phyloP scores from a whole-genome alignment of 2,329 filamentous ascomycete genomes.

The Scedosporium boydii region DNA sequence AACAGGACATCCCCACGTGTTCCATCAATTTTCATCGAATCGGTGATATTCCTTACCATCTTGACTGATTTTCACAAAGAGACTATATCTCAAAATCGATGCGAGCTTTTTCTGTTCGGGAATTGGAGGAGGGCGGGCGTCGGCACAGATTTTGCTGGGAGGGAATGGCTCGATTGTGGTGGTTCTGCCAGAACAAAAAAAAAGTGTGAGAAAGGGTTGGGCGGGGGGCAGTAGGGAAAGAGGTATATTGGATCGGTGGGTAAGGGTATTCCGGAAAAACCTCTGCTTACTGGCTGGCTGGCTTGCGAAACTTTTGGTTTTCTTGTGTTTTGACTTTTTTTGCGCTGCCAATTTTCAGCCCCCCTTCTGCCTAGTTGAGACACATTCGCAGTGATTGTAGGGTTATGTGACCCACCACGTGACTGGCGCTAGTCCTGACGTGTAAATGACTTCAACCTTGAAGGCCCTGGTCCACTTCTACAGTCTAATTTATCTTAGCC shows the following conservation, averaged over 20 bases:
- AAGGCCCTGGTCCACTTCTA: background rate
- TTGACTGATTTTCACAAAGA: constrained; percentile 5
- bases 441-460: background rate
- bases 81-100: constrained; percentile 2
- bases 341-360: background rate
- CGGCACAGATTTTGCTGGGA: background rate
- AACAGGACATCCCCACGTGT: background rate
- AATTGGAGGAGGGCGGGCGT: background rate
- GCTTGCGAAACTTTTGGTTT: background rate
- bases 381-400: constrained; percentile 3
- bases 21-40: constrained; percentile 1
- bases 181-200: constrained; percentile 5
- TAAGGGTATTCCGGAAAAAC: background rate
- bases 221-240: background rate
- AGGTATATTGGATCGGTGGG: background rate
- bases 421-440: background rate
- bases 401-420: constrained; percentile 6
- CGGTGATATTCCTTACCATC: constrained; percentile 2
- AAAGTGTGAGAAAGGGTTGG: constrained; percentile 2
- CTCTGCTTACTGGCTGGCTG: background rate
- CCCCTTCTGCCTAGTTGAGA: background rate
- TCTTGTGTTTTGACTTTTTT: background rate
- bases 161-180: background rate
- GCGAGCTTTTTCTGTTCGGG: background rate
- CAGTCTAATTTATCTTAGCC: background rate